These are phyloP conservation scores for Pythium phragmitis DNA, from an alignment of 352 stramenopile genomes.

Conservation along the genomic window DNA sequence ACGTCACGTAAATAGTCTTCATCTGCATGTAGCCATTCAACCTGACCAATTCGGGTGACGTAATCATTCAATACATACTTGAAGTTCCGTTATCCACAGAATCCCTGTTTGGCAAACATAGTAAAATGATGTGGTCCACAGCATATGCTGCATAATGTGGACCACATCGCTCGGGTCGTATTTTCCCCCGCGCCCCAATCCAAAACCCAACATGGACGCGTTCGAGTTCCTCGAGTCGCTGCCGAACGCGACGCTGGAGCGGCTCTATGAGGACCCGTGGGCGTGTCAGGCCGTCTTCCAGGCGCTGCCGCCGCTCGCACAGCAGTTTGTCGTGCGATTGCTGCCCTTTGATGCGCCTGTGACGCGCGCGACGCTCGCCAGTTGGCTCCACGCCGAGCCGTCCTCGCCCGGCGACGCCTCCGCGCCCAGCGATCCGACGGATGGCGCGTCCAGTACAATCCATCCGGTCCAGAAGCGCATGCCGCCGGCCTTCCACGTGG, in stretches of 20 bases:
- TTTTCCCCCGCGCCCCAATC: background rate
- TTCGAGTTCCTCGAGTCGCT: constrained; percentile 88
- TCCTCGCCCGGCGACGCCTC: background rate
- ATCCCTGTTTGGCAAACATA: no score
- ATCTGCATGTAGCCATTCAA: background rate
- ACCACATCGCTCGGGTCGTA: background rate
- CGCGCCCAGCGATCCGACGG: background rate
- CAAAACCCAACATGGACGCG: constrained; percentile 72
- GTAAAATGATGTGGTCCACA: constrained; percentile 1
- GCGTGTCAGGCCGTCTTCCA: constrained; percentile 89
- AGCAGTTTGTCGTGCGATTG: constrained; percentile 91
- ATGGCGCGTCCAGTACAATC: constrained; percentile 2
- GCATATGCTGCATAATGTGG: background rate
- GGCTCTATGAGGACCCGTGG: constrained; percentile 85
- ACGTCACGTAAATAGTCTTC: no score
- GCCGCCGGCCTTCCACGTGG: constrained; percentile 51
- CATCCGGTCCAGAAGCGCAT: constrained; percentile 26
- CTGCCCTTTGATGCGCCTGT: constrained; percentile 60
- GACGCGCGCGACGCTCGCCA: constrained; percentile 48
- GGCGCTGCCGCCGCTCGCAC: constrained; percentile 77
- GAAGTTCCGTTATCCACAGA: no score
- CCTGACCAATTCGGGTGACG: background rate
- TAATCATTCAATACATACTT: no score
- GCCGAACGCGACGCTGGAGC: constrained; percentile 67
- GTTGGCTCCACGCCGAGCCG: constrained; percentile 63